Evolutionary conservation across 176 grass and related monocot species (phyloP).

Genomic region (Oryza meridionalis): DNA sequence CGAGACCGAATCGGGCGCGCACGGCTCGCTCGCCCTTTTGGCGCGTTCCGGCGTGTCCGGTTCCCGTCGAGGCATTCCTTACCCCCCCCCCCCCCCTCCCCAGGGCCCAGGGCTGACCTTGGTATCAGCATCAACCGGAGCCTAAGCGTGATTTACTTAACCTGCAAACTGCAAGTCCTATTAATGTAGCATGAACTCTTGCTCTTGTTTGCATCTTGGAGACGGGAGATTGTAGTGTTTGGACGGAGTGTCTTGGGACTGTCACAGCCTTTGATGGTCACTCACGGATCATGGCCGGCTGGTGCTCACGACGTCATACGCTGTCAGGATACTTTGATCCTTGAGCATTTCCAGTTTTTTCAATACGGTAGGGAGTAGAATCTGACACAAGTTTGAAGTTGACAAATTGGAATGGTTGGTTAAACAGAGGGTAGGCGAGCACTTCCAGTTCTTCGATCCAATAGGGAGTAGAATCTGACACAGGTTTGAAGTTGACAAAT

Average conservation of each 20-base stretch:
- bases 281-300: slow-evolving; percentile 28
- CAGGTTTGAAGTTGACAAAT: not conserved
- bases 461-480: not conserved
- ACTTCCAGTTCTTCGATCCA: not conserved
- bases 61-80: slow-evolving; percentile 7
- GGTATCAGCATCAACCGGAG: not conserved
- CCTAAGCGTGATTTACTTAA: not conserved
- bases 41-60: not conserved
- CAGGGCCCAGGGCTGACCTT: not conserved
- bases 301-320: slow-evolving; percentile 35
- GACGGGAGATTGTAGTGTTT: not conserved
- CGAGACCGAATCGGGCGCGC: not conserved
- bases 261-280: not conserved
- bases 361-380: not conserved
- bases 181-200: not conserved
- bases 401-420: not conserved
- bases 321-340: slow-evolving; percentile 32
- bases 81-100: too few relatives aligned
- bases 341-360: not conserved
- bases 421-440: not conserved
- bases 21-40: not conserved
- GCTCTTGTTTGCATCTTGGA: slow-evolving; percentile 28
- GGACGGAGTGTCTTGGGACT: slow-evolving; percentile 33
- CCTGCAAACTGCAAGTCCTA: not conserved
- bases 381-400: slow-evolving; percentile 22